Base-by-base conservation (phyloP, 768 basidiomycete species). In the Scleroderma bovista region DNA sequence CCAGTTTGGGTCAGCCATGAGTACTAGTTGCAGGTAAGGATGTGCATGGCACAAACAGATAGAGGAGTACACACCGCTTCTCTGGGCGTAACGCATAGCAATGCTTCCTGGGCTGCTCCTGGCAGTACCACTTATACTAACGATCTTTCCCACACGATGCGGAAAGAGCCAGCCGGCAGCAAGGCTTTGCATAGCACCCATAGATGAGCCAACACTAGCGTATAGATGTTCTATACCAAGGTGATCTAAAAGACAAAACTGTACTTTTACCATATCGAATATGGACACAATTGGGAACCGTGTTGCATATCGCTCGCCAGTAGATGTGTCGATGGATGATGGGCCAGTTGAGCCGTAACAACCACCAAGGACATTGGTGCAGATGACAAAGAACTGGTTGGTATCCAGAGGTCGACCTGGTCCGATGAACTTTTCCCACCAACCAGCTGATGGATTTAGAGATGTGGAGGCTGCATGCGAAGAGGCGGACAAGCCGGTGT, bases 1-100 rank as follows among this genome's bases (percentile, higher is more conserved):
- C 96, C 96, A 99, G 55, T 98, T 97, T 0, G 95, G 95, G 69
- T 99, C 96, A 2, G 95, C 89, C 96, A 99, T 99, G 47, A 99
- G 80, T 16, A 99, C 96, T 97, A 37, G 20, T 44, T 6, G 24
- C 26, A 47, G 39, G 33, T 57, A 2, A 60, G 16, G n/a, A 36
- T 23, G 40, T 41, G 31, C 42, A 34, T 3, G 23, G 9, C 20
- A 20, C 3, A 50, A 31, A 20, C 22, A 32, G n/a, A 40, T n/a
- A n/a, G n/a, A 45, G 13, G n/a, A 41, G 46, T 52, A 43, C 47
- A 52, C 56, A 93, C 95, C 95, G 69, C 93, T 96, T 64, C 96
- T 72, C 66, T 99, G 96, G 1, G 96, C 94, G 69, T 85, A 93
- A 34, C 96, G 79, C 87, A 98, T 92, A 3, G 96, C 96, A 48